A percentile compares a stretch with the other conserved stretches of the same genome.
phyloP scores from a whole-genome alignment of 441 rosid genomes.

The Gossypium schwendimanii region DNA sequence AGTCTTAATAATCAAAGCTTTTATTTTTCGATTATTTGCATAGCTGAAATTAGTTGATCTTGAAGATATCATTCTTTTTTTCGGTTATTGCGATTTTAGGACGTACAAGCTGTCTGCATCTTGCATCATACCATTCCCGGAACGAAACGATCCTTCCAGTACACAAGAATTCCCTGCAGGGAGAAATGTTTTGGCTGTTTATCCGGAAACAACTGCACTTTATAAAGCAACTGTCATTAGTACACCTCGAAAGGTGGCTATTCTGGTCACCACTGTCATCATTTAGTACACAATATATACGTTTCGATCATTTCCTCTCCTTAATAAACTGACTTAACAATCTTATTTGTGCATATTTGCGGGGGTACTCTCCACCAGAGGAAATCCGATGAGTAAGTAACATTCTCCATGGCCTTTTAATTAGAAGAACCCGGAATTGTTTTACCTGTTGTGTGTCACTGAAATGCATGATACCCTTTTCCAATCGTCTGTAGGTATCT shows the following conservation, averaged over 20 bases:
- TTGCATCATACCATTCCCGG: conserved; percentile 77
- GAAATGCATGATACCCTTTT: background rate
- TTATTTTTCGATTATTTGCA: background rate
- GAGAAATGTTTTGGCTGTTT: conserved; percentile 82
- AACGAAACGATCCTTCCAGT: conserved; percentile 52
- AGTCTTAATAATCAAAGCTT: background rate
- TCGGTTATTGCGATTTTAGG: conserved; percentile 28
- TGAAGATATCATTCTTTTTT: conserved; percentile 3
- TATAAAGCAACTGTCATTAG: conserved; percentile 85
- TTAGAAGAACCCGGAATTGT: no score
- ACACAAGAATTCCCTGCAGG: conserved; percentile 60
- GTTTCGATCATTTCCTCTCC: background rate
- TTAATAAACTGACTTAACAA: conserved; percentile 15
- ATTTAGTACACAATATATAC: background rate
- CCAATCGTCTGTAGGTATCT: conserved; percentile 42
- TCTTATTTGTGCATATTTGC: conserved; percentile 18
- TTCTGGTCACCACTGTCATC: background rate
- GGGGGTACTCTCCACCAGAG: conserved; percentile 43
- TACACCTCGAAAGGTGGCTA: conserved; percentile 64
- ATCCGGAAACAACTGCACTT: conserved; percentile 95
- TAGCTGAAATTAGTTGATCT: background rate
- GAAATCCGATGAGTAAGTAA: conserved; percentile 78
- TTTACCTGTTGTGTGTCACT: background rate
- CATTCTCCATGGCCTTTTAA: background rate
- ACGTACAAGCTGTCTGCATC: conserved; percentile 79